These are phyloP conservation scores for Bipolaris zeicola DNA, from an alignment of 2,329 filamentous ascomycete genomes.

Conservation along the genomic window DNA sequence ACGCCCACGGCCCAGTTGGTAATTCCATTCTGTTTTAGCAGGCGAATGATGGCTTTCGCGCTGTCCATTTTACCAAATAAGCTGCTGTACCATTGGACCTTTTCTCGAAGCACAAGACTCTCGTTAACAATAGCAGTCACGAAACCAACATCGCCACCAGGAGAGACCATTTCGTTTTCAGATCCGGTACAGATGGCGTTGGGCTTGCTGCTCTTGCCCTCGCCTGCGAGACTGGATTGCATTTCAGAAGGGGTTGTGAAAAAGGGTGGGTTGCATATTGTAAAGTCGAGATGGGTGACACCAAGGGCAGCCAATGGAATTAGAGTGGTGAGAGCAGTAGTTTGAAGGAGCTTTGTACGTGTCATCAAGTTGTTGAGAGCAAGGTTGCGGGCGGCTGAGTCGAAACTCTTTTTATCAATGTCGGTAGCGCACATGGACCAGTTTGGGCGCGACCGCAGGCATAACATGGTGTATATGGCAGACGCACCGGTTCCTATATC, in stretches of 20 bases:
- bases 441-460: constrained; percentile 66
- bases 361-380: constrained; percentile 65
- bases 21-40: constrained; percentile 62
- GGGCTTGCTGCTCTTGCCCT: constrained; percentile 69
- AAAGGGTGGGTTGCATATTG: constrained; percentile 95
- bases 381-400: constrained; percentile 71
- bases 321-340: constrained; percentile 59
- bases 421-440: constrained; percentile 69
- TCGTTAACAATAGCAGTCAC: constrained; percentile 73
- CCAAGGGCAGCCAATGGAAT: constrained; percentile 66
- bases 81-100: constrained; percentile 84
- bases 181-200: constrained; percentile 78
- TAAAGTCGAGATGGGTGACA: constrained; percentile 72
- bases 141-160: constrained; percentile 79
- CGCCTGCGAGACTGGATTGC: constrained; percentile 60
- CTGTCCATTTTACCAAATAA: constrained; percentile 86
- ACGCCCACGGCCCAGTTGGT: constrained; percentile 82
- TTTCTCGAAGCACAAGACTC: constrained; percentile 63
- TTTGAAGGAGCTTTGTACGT: constrained; percentile 68
- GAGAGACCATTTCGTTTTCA: constrained; percentile 81
- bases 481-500: constrained; percentile 92
- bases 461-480: constrained; percentile 87
- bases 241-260: constrained; percentile 78
- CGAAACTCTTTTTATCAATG: constrained; percentile 73
- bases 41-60: constrained; percentile 64